Percentiles rank a stretch among this genome's conserved stretches.
phyloP scores from a whole-genome alignment of 2,329 filamentous ascomycete species.

The Aspergillus sp. region DNA sequence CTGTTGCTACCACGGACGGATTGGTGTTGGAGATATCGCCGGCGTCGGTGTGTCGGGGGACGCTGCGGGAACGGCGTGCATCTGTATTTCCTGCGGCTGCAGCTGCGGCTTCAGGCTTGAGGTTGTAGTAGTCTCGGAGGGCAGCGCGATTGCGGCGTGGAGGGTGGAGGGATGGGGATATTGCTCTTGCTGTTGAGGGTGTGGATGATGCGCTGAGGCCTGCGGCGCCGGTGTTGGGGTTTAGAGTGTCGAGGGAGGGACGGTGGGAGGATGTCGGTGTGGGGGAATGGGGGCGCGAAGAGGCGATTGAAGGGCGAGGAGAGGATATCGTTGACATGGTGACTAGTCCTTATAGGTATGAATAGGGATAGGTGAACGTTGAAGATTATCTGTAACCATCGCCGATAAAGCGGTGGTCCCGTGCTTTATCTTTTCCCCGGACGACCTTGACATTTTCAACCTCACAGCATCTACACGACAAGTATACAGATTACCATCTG shows the following conservation, averaged over 20 bases:
- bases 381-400: not conserved
- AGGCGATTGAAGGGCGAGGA: conserved; percentile 54
- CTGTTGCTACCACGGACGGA: conserved; percentile 20
- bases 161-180: conserved; percentile 29
- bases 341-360: conserved; percentile 2
- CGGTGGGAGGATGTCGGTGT: conserved; percentile 70
- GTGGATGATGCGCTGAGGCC: conserved; percentile 39
- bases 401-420: conserved; percentile 19
- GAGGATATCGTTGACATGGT: conserved; percentile 55
- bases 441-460: not conserved
- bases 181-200: conserved; percentile 35
- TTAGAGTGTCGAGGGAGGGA: conserved; percentile 61
- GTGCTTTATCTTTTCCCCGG: conserved; percentile 7
- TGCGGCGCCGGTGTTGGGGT: conserved; percentile 45
- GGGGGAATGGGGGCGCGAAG: conserved; percentile 44
- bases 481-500: too few relatives aligned
- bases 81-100: conserved; percentile 16
- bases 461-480: not conserved
- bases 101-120: conserved; percentile 49
- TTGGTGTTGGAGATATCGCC: conserved; percentile 33
- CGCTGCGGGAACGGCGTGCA: conserved; percentile 28
- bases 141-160: conserved; percentile 69
- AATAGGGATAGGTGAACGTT: conserved; percentile 5
- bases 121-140: conserved; percentile 89
- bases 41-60: conserved; percentile 35